Evolutionary conservation across 208 protist species (phyloP).

Genomic region (Trypanosoma vivax): DNA sequence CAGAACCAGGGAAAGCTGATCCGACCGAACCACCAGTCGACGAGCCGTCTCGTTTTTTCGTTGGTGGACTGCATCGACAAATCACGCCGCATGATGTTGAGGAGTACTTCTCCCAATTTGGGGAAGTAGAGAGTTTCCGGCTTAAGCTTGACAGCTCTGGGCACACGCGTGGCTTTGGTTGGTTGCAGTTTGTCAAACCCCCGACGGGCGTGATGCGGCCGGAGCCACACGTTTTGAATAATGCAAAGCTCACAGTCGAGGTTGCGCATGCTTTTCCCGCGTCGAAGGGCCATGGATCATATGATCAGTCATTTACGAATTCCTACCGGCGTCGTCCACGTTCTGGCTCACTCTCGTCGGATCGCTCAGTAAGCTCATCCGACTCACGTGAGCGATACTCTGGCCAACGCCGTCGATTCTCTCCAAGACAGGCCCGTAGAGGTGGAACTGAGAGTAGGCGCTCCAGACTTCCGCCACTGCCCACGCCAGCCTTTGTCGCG

Average conservation of each 20-base stretch:
- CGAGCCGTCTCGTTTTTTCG: slow-evolving; percentile 25
- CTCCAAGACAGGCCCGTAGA: no score
- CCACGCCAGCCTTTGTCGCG: no score
- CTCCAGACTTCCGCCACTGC: no score
- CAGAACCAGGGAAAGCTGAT: background rate
- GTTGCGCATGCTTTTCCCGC: no score
- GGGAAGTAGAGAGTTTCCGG: slow-evolving; percentile 14
- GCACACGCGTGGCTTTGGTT: slow-evolving; percentile 58
- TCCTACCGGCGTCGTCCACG: no score
- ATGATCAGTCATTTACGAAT: no score
- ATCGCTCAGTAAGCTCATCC: no score
- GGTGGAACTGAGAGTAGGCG: no score
- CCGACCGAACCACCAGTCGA: slow-evolving; percentile 9
- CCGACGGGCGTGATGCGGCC: background rate
- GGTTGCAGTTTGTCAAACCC: slow-evolving; percentile 25
- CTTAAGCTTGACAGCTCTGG: slow-evolving; percentile 36
- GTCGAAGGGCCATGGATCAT: no score
- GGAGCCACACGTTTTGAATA: slow-evolving; percentile 16
- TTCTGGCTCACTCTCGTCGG: no score
- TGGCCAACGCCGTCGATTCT: no score
- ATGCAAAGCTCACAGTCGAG: slow-evolving; percentile 20
- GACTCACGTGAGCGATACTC: no score
- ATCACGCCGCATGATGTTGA: slow-evolving; percentile 31
- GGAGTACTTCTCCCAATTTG: slow-evolving; percentile 40
- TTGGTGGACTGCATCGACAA: slow-evolving; percentile 43